Conservation (phyloP, 345 rosid genomes). For the Cardamine resedifolia region DNA sequence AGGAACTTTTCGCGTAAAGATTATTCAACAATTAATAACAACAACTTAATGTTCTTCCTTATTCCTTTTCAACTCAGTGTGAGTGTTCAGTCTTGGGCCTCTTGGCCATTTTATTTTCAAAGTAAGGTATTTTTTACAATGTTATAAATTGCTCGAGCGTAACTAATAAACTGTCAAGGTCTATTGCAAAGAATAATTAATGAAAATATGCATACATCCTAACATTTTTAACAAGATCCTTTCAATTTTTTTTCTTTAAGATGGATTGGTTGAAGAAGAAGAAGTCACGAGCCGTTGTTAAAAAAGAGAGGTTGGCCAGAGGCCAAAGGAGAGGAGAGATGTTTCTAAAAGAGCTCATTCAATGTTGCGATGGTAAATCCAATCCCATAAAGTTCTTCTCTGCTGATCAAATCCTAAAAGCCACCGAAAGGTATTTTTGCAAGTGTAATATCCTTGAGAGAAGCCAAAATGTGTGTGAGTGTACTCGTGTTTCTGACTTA, state of each 20-base stretch:
- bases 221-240: background rate
- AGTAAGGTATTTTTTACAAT: too few species aligned
- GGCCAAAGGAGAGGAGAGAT: background rate
- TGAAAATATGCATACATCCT: background rate
- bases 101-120: too few species aligned
- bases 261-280: slow-evolving; percentile 27
- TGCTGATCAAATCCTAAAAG: slow-evolving; percentile 19
- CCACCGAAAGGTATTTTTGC: background rate
- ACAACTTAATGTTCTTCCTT: too few species aligned
- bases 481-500: slow-evolving; percentile 16
- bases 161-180: too few species aligned
- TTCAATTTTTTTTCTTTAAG: background rate
- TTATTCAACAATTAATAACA: too few species aligned
- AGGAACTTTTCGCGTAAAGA: too few species aligned
- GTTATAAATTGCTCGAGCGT: too few species aligned
- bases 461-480: slow-evolving; percentile 9
- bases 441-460: slow-evolving; percentile 6
- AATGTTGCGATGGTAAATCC: slow-evolving; percentile 15
- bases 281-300: slow-evolving; percentile 1
- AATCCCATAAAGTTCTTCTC: slow-evolving; percentile 18
- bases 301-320: background rate
- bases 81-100: too few species aligned
- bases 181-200: too few species aligned
- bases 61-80: too few species aligned
- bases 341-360: slow-evolving; percentile 6